Conservation (phyloP, 331 rosid species). For the Arachis monticola region DNA sequence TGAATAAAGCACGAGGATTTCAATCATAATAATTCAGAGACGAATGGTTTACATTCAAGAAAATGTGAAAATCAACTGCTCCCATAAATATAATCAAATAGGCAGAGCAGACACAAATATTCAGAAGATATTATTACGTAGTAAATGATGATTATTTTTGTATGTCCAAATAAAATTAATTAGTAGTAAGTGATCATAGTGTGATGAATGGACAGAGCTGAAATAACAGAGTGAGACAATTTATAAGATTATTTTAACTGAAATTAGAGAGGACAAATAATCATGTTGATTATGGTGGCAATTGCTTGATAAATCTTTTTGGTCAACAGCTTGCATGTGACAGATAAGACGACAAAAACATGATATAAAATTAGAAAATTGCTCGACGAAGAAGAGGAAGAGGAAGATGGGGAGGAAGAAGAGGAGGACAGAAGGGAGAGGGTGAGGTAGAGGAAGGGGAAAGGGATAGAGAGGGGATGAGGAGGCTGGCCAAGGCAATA, state of each 20-base stretch:
- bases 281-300: neutral
- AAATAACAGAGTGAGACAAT: neutral
- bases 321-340: constrained; percentile 4
- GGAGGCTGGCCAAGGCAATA: too few relatives aligned
- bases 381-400: constrained; percentile 9
- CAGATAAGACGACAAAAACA: neutral
- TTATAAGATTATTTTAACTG: neutral
- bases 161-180: neutral
- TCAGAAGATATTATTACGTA: neutral
- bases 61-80: neutral
- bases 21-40: neutral
- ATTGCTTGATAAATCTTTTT: neutral
- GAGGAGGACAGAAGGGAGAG: neutral
- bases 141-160: neutral
- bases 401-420: neutral
- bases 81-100: neutral
- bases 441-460: too few relatives aligned
- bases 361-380: neutral
- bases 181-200: neutral
- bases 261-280: neutral
- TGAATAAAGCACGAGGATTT: neutral
- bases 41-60: neutral
- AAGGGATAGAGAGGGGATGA: neutral
- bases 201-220: neutral
- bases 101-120: neutral